Base-by-base conservation (phyloP, 1,284 basidiomycete species). In the Pseudozyma hubeiensis region DNA sequence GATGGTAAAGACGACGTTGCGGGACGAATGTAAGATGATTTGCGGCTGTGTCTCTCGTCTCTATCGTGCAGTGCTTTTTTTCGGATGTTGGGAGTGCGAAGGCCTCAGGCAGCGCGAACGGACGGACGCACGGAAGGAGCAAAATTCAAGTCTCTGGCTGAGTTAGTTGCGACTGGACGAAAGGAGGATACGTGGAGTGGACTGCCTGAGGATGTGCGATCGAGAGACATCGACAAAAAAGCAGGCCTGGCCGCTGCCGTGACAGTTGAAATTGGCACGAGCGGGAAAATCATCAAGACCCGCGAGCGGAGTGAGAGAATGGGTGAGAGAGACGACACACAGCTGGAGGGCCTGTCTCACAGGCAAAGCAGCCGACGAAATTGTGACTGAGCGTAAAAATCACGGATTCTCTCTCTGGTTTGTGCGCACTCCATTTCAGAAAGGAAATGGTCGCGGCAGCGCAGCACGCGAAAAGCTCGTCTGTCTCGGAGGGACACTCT, bases 1-100 rank as follows among this genome's bases (percentile, higher is more conserved):
- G 55, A 43, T 48, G 48, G 44, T 53, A 53, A 56, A 47, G 53
- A 55, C 63, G 53, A 50, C 43, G 44, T 41, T 31, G 29, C n/a
- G 13, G 43, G 30, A 49, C 16, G 30, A 48, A 59, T 45, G 40
- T 10, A 17, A 41, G 39, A 39, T 31, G 41, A 34, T 5, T 48
- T 45, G 55, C 55, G 56, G 56, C 56, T 59, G 56, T 59, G 56
- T 34, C 31, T 41, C 14, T 14, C 14, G 35, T 14, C 35, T 37
- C 35, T 37, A 9, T 37, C 14, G 35, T 10, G 14, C 24, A 24
- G 24, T 24, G 24, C 24, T 29, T 34, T 50, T 44, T 52, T 52
- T 52, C 41, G 35, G 56, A 51, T 4, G 35, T 31, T 40, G 49
- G 43, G 49, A 52, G 33, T 37, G 33, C 13, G 16, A 49, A 49